These are phyloP conservation scores for Rhodomyrtus psidioides DNA, from an alignment of 441 rosid genomes.

Conservation along the genomic window DNA sequence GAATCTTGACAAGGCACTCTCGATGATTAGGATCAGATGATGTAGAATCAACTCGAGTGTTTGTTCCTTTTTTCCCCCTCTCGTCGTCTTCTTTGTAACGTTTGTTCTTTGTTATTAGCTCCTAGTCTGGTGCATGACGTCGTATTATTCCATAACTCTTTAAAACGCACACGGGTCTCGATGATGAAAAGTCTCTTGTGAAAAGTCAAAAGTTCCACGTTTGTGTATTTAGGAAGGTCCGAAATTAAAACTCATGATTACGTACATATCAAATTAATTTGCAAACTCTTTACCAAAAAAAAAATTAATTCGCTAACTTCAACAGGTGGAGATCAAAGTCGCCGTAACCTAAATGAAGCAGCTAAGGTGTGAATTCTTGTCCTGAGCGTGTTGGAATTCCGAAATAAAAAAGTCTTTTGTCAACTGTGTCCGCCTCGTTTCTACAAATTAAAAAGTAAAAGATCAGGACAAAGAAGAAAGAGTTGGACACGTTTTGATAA, in stretches of 20 bases:
- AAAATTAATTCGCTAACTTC: background rate
- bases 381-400: background rate
- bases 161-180: background rate
- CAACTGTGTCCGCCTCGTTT: background rate
- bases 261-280: background rate
- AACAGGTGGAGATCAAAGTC: background rate
- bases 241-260: background rate
- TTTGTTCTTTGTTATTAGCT: background rate
- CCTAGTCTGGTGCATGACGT: background rate
- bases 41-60: background rate
- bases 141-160: background rate
- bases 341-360: background rate
- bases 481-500: background rate
- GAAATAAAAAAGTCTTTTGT: too few species aligned
- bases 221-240: background rate
- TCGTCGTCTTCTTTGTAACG: background rate
- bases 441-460: background rate
- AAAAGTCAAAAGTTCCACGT: background rate
- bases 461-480: background rate
- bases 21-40: constrained; percentile 15
- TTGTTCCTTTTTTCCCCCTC: background rate
- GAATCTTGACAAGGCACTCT: constrained; percentile 27
- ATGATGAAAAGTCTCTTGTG: background rate
- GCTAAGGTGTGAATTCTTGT: background rate
- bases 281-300: too few species aligned